Percentiles rank a stretch among this genome's conserved stretches.
phyloP scores from a whole-genome alignment of 805 yeast genomes.

The Scheffersomyces ergatensis region DNA sequence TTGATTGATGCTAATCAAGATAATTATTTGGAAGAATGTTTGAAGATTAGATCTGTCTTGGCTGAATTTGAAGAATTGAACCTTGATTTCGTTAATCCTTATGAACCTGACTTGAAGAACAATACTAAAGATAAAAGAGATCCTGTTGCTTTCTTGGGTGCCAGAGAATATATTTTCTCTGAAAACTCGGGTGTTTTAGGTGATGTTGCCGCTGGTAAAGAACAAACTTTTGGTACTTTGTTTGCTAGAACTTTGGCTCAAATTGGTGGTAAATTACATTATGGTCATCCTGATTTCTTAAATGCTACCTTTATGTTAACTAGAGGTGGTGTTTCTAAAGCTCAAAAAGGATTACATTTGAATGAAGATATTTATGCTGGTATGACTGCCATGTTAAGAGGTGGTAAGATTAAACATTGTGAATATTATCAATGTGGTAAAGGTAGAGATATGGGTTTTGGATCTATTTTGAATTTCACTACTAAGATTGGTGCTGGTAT shows the following conservation, averaged over 20 bases:
- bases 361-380: constrained; percentile 89
- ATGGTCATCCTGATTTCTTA: constrained; percentile 85
- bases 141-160: constrained; percentile 83
- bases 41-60: constrained; percentile 70
- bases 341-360: constrained; percentile 77
- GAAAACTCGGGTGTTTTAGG: constrained; percentile 81
- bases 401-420: constrained; percentile 82
- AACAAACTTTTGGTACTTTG: constrained; percentile 82
- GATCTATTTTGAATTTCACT: constrained; percentile 76
- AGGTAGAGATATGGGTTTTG: constrained; percentile 83
- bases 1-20: constrained; percentile 84
- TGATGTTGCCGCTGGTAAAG: constrained; percentile 86
- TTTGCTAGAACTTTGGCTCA: constrained; percentile 81
- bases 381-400: constrained; percentile 73
- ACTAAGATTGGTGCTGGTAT: constrained; percentile 87
- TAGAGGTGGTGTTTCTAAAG: constrained; percentile 84
- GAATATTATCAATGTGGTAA: constrained; percentile 86
- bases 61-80: constrained; percentile 70
- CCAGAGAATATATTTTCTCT: constrained; percentile 79
- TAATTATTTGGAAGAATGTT: constrained; percentile 77
- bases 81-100: constrained; percentile 72
- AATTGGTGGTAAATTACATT: constrained; percentile 79
- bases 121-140: constrained; percentile 41
- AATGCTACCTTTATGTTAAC: constrained; percentile 77
- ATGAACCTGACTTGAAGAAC: constrained; percentile 67